Evolutionary conservation across 805 yeast genomes (phyloP).

Genomic region (Starmerella floricola): DNA sequence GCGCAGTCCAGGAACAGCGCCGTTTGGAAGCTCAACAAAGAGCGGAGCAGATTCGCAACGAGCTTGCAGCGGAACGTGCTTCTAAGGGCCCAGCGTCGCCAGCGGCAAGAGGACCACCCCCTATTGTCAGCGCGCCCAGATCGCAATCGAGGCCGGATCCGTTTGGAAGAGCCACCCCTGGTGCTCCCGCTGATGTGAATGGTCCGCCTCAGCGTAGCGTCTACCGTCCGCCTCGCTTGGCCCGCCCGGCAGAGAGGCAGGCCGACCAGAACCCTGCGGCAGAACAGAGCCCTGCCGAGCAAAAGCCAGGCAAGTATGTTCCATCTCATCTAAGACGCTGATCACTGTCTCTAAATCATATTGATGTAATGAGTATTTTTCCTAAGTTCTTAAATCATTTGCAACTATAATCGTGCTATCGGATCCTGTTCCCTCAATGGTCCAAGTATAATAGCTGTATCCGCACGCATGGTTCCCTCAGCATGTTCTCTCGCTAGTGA

Average conservation of each 20-base stretch:
- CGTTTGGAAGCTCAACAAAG: conserved; percentile 3
- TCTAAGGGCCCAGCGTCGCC: no score
- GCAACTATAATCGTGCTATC: no score
- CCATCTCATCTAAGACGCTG: conserved; percentile 3
- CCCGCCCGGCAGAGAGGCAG: not conserved
- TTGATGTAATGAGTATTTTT: no score
- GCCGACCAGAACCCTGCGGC: not conserved
- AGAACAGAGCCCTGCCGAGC: not conserved
- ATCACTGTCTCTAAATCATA: no score
- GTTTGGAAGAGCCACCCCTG: conserved; percentile 3
- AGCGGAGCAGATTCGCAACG: not conserved
- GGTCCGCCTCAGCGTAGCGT: not conserved
- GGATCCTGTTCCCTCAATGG: no score
- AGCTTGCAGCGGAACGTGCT: not conserved
- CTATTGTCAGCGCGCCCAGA: no score
- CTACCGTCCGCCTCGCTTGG: not conserved
- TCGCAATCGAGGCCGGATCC: not conserved
- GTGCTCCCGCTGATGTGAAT: conserved; percentile 6
- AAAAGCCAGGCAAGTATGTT: conserved; percentile 3
- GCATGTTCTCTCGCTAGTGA: no score
- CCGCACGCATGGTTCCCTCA: no score
- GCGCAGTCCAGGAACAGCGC: conserved; percentile 16
- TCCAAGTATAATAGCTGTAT: no score
- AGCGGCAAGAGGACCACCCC: no score
- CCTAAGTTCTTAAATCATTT: no score